Percentiles rank a stretch among this genome's conserved stretches.
Evolutionary conservation across 768 basidiomycete genomes (phyloP).

Genomic region (Zangia roseola): DNA sequence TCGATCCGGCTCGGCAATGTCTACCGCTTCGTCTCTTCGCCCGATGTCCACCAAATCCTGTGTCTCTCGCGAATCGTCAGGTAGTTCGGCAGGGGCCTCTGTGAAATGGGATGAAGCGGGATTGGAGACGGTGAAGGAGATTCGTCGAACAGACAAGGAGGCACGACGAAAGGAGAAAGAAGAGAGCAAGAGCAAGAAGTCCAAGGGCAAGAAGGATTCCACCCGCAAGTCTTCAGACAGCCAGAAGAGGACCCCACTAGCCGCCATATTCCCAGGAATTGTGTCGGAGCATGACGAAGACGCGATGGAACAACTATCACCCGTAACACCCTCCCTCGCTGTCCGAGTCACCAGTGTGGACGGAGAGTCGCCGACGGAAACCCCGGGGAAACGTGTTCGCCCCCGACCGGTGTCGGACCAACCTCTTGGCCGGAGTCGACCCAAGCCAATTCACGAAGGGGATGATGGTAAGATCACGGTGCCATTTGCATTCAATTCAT

Average conservation of each 20-base stretch:
- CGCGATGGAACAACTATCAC: conserved; percentile 1
- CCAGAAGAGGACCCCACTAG: conserved; percentile 51
- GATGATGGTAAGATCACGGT: conserved; percentile 38
- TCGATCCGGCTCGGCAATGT: conserved; percentile 40
- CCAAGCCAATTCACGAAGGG: conserved; percentile 48
- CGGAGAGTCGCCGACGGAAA: conserved; percentile 30
- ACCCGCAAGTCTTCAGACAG: conserved; percentile 50
- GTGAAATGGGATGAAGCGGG: conserved; percentile 54
- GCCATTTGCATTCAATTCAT: background rate
- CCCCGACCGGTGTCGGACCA: conserved; percentile 67
- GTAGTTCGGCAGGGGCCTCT: conserved; percentile 42
- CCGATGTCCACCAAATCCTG: conserved; percentile 45
- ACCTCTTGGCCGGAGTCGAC: conserved; percentile 46
- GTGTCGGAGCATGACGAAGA: conserved; percentile 17
- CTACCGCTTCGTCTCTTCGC: conserved; percentile 44
- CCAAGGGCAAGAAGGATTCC: conserved; percentile 31
- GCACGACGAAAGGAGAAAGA: conserved; percentile 35
- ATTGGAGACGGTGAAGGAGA: conserved; percentile 48
- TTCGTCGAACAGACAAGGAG: conserved; percentile 39
- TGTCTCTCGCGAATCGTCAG: conserved; percentile 37
- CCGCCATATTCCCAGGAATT: conserved; percentile 57
- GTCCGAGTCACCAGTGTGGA: conserved; percentile 56
- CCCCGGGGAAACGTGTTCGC: conserved; percentile 43
- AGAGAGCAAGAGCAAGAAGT: conserved; percentile 23
- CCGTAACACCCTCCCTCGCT: conserved; percentile 31